Evolutionary conservation across 768 basidiomycete genomes (phyloP).

Genomic region (Calocybe indica): DNA sequence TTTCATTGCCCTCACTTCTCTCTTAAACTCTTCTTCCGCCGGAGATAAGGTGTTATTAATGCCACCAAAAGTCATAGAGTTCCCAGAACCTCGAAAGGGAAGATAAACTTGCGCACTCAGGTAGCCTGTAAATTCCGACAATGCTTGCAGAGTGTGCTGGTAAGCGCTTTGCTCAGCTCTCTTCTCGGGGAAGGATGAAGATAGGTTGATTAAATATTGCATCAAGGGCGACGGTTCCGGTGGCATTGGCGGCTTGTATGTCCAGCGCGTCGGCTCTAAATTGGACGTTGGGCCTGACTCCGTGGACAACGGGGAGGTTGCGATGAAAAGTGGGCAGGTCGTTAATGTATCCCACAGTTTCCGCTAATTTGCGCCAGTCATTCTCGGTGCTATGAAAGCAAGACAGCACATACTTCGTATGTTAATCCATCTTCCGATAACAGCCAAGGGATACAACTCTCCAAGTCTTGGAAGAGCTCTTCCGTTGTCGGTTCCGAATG

Average conservation of each 20-base stretch:
- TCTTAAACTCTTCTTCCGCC: slow-evolving; percentile 63
- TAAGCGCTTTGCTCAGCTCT: slow-evolving; percentile 29
- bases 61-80: slow-evolving; percentile 21
- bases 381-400: background rate
- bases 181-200: slow-evolving; percentile 29
- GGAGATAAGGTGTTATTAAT: slow-evolving; percentile 20
- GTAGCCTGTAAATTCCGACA: slow-evolving; percentile 75
- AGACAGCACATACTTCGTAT: slow-evolving; percentile 42
- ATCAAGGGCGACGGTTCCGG: slow-evolving; percentile 30
- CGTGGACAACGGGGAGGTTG: slow-evolving; percentile 12
- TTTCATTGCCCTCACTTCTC: slow-evolving; percentile 74
- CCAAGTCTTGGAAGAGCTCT: slow-evolving; percentile 53
- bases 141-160: slow-evolving; percentile 58
- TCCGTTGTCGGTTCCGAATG: slow-evolving; percentile 42
- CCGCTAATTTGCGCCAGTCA: slow-evolving; percentile 19
- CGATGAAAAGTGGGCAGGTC: slow-evolving; percentile 45
- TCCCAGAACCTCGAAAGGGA: slow-evolving; percentile 30
- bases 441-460: slow-evolving; percentile 55
- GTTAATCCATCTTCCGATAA: slow-evolving; percentile 40
- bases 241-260: slow-evolving; percentile 27
- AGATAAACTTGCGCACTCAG: slow-evolving; percentile 69
- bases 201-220: slow-evolving; percentile 29
- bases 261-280: slow-evolving; percentile 28
- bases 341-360: slow-evolving; percentile 61
- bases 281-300: slow-evolving; percentile 12